A percentile compares a stretch with the other conserved stretches of the same genome.
Conservation (phyloP, 192 early-diverging fungal species). For the Funneliformis geosporum region DNA sequence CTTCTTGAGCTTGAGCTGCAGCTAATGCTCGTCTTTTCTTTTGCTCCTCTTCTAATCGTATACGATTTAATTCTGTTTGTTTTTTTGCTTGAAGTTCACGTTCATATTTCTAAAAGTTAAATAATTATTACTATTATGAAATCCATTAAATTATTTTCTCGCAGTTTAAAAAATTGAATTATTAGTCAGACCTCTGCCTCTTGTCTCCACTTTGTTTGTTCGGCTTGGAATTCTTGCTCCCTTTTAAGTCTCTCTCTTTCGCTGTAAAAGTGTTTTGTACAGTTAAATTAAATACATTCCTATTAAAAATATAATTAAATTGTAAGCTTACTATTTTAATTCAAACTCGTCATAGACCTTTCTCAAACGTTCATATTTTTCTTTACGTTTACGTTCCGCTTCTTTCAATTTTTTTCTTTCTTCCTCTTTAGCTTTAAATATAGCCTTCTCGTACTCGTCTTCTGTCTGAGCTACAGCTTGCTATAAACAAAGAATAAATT, state of each 20-base stretch:
- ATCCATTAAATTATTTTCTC: neutral
- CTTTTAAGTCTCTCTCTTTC: slow-evolving; percentile 3
- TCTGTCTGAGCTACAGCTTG: neutral
- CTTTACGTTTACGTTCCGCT: neutral
- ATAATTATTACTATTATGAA: neutral
- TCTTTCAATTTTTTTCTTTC: neutral
- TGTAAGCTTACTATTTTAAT: neutral
- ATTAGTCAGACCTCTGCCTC: neutral
- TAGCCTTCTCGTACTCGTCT: neutral
- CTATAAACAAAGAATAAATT: neutral
- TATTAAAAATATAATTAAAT: neutral
- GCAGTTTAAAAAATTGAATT: neutral
- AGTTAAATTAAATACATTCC: neutral
- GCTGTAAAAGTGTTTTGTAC: neutral
- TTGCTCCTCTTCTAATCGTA: neutral
- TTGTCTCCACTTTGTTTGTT: neutral
- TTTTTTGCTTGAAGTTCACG: neutral
- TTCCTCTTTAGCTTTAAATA: neutral
- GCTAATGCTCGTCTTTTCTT: neutral
- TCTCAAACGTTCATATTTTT: neutral
- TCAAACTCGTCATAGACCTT: neutral
- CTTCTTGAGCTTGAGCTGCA: neutral
- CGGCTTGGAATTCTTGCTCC: neutral
- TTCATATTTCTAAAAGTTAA: neutral
- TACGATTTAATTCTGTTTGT: slow-evolving; percentile 2